Base-by-base conservation (phyloP, 176 grass and related monocot species). In the Triticum urartu region DNA sequence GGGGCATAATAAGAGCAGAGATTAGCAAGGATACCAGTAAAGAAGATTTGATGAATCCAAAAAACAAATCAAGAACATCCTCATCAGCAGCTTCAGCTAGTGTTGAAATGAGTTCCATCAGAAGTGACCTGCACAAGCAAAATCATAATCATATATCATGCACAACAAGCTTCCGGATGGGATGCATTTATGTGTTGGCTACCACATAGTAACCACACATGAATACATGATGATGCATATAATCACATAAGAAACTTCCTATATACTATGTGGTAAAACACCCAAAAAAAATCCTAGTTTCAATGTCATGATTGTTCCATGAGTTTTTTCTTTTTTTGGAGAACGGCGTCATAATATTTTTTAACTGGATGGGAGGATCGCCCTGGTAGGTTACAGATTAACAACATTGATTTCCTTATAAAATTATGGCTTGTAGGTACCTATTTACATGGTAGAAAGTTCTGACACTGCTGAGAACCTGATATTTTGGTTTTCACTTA, bases 1-100 rank as follows among this genome's bases (percentile, higher is more conserved):
- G n/a, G 14, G 4, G 52, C 28, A 40, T 38, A 77, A 64, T 18
- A 75, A 36, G 42, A 72, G 63, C 33, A 91, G 18, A 86, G 83
- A 79, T 63, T 79, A 79, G 50, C 61, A 83, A 70, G 75, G 58
- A 21, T 98, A 98, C 96, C 95, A 94, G 80, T 56, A 98, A 86
- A 86, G 91, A 95, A 82, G 90, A 87, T 38, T 86, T 95, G 25
- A 94, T 89, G 86, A 95, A 94, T 88, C 91, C 78, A 89, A 94
- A 98, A 59, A 98, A 72, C 71, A 92, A 89, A 88, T 91, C 89
- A 83, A 95, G 87, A 11, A 95, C 73, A 75, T 95, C 82, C 62
- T 88, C 61, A 36, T 94, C 81, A 39, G 89, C 91, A 65, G 81
- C 88, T 90, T 91, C 88, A 83, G 86, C 80, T 59, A 95, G 89